phyloP scores from a whole-genome alignment of 2,329 filamentous ascomycete genomes.

The Colletotrichum somersetense region DNA sequence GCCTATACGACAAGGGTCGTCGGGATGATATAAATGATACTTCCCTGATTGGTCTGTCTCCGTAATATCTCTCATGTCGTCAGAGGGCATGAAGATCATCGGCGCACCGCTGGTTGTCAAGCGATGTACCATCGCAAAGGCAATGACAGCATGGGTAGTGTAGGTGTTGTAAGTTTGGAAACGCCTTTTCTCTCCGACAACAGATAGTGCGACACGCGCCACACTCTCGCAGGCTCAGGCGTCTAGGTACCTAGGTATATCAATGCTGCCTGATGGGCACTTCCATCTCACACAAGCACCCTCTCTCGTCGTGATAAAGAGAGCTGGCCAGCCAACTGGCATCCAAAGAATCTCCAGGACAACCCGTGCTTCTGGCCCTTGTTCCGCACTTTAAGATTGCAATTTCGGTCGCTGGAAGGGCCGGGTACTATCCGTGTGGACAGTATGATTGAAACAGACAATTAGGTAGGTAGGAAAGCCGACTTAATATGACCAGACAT shows the following conservation, averaged over 20 bases:
- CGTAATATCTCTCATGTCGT: slow-evolving; percentile 19
- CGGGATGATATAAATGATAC: slow-evolving; percentile 10
- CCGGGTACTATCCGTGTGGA: not conserved
- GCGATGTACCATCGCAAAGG: not conserved
- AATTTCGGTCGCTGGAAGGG: not conserved
- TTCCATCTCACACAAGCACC: not conserved
- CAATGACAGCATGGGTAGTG: not conserved
- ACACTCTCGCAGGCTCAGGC: slow-evolving; percentile 9
- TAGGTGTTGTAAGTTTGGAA: not conserved
- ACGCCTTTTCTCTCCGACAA: not conserved
- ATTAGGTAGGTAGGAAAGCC: slow-evolving; percentile 1
- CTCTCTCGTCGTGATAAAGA: slow-evolving; percentile 1
- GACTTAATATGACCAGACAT: slow-evolving; percentile 19
- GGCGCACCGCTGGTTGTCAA: not conserved
- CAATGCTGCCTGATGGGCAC: slow-evolving; percentile 23
- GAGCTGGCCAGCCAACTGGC: not conserved
- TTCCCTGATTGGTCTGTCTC: not conserved
- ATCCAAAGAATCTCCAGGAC: slow-evolving; percentile 1
- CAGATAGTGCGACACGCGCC: not conserved
- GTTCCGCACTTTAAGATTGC: not conserved
- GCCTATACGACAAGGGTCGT: not conserved
- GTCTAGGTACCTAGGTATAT: not conserved
- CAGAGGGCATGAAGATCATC: not conserved
- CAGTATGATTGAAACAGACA: slow-evolving; percentile 11
- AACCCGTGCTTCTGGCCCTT: not conserved